phyloP scores from a whole-genome alignment of 139 green algal species.

The Chlorella sp. region DNA sequence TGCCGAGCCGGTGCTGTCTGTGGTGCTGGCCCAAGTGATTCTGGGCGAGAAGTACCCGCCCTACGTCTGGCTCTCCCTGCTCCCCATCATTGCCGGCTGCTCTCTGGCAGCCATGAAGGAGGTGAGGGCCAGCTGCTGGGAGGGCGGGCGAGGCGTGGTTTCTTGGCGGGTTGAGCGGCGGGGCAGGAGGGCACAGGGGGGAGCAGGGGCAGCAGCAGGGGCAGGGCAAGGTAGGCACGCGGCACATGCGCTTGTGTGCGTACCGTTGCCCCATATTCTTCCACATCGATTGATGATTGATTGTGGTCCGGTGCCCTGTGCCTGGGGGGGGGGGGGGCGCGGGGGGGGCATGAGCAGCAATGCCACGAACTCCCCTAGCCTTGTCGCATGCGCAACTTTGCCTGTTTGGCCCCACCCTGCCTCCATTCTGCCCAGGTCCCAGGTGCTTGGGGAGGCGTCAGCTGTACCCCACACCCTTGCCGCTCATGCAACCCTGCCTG shows the following conservation, averaged over 20 bases:
- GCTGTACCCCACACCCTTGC: too few relatives aligned
- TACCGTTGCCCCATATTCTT: too few relatives aligned
- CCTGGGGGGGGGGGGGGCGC: too few relatives aligned
- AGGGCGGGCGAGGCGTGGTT: background rate
- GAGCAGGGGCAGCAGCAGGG: background rate
- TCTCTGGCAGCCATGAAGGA: constrained; percentile 91
- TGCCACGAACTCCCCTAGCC: too few relatives aligned
- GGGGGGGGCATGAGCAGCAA: too few relatives aligned
- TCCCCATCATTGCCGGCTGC: constrained; percentile 87
- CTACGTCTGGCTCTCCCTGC: constrained; percentile 85
- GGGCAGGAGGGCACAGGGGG: background rate
- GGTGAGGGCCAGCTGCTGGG: constrained; percentile 29
- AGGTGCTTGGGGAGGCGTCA: too few relatives aligned
- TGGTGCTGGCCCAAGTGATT: constrained; percentile 73
- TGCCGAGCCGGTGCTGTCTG: constrained; percentile 74
- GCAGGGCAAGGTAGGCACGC: background rate
- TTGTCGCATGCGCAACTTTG: too few relatives aligned
- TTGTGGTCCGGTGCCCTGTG: too few relatives aligned
- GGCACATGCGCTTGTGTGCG: too few relatives aligned
- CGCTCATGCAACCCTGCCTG: background rate
- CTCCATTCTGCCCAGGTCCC: too few relatives aligned
- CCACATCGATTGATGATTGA: too few relatives aligned
- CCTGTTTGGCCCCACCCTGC: too few relatives aligned
- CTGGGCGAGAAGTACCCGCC: constrained; percentile 61
- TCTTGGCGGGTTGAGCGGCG: background rate